Conservation (phyloP, 257 asterid genomes). For the Cruciata laevipes region DNA sequence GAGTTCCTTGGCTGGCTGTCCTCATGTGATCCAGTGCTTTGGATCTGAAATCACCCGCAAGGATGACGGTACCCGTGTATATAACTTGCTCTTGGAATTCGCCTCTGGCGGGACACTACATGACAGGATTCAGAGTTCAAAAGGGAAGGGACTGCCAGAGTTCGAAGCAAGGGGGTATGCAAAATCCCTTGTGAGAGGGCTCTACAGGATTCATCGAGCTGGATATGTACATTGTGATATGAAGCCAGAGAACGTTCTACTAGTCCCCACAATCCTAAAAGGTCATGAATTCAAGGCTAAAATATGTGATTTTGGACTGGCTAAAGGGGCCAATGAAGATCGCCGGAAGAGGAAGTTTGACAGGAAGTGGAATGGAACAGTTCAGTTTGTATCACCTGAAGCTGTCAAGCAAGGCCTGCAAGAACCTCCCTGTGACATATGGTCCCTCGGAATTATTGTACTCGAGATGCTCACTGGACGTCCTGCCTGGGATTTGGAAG, state of each 20-base stretch:
- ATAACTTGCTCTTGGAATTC: conserved; percentile 17
- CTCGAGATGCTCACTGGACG: conserved; percentile 21
- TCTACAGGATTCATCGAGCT: conserved; percentile 1
- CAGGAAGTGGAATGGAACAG: conserved; percentile 10
- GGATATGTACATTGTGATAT: conserved; percentile 16
- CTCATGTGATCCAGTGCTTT: not conserved
- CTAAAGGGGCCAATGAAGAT: not conserved
- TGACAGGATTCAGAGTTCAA: conserved; percentile 5
- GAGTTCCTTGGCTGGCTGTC: too few species aligned
- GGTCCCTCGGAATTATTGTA: conserved; percentile 18
- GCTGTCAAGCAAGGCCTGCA: not conserved
- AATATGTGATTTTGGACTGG: conserved; percentile 16
- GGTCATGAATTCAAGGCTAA: conserved; percentile 4
- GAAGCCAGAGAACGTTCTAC: conserved; percentile 14
- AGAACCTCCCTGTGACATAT: conserved; percentile 10
- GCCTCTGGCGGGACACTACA: conserved; percentile 15
- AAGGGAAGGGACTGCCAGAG: conserved; percentile 12
- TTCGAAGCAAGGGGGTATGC: conserved; percentile 6
- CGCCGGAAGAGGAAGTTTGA: conserved; percentile 1
- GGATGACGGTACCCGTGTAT: conserved; percentile 5
- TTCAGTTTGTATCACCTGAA: conserved; percentile 11
- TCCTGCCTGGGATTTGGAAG: conserved; percentile 10
- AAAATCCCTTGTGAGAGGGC: conserved; percentile 14
- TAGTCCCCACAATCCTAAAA: not conserved
- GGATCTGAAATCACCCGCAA: conserved; percentile 14